A percentile compares a stretch with the other conserved stretches of the same genome.
These are phyloP conservation scores for Micractinium conductrix DNA, from an alignment of 139 green algal species.

Conservation along the genomic window DNA sequence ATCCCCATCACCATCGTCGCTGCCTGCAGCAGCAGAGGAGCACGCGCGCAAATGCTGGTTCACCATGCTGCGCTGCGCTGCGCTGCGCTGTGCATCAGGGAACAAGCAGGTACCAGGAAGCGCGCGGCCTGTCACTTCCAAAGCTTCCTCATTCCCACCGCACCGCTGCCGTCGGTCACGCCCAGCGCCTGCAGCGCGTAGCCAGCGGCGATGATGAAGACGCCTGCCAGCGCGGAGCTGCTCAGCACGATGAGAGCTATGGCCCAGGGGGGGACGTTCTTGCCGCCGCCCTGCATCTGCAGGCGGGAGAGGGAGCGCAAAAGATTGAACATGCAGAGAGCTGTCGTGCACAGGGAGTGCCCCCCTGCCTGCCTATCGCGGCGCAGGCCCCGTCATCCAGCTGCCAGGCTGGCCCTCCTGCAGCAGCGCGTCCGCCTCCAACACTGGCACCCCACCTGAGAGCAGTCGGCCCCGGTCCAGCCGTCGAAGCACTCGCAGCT, in stretches of 20 bases:
- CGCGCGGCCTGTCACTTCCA: too few species aligned
- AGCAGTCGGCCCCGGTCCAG: constrained; percentile 64
- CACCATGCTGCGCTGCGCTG: background rate
- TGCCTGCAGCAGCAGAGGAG: background rate
- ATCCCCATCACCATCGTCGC: constrained; percentile 41
- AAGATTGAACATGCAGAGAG: too few species aligned
- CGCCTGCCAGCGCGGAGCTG: constrained; percentile 33
- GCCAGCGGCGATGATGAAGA: constrained; percentile 40
- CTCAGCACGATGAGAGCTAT: constrained; percentile 64
- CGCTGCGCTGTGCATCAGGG: background rate
- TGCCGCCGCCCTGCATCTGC: background rate
- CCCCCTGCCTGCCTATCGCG: too few species aligned
- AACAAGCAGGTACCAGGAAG: background rate
- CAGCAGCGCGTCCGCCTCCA: background rate
- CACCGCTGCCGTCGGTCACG: background rate
- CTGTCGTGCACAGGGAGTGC: too few species aligned
- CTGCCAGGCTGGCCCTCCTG: background rate
- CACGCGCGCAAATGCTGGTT: background rate
- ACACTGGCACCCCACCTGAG: background rate
- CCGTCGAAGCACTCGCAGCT: constrained; percentile 73
- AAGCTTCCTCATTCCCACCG: too few species aligned
- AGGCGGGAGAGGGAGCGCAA: background rate
- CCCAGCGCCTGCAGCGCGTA: constrained; percentile 32
- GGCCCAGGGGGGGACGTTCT: constrained; percentile 53
- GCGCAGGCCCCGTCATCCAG: background rate